Conservation (phyloP, 495 filamentous ascomycete species). For the Hypoxylon rickii region DNA sequence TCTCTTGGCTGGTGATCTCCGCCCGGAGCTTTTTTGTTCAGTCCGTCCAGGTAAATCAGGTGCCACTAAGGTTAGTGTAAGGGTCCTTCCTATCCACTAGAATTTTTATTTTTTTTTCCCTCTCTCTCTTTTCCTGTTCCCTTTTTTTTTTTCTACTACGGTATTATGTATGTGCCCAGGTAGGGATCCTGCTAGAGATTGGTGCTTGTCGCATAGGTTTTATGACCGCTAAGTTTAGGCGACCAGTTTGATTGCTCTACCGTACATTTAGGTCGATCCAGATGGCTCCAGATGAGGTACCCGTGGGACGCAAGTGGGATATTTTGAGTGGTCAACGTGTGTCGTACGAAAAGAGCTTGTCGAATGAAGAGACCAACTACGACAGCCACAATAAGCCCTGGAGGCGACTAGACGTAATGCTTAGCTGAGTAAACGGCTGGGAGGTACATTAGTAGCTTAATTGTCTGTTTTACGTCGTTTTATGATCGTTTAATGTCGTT, state of each 20-base stretch:
- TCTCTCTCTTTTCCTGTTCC: not conserved
- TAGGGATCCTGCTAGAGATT: conserved; percentile 17
- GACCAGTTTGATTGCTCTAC: conserved; percentile 19
- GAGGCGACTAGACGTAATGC: not conserved
- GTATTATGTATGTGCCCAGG: too few species aligned
- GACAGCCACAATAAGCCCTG: not conserved
- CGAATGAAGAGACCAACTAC: conserved; percentile 6
- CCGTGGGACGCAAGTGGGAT: not conserved
- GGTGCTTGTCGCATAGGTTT: conserved; percentile 27
- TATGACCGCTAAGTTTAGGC: conserved; percentile 14
- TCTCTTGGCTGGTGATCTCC: conserved; percentile 14
- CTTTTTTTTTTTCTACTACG: not conserved
- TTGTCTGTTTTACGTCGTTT: too few species aligned
- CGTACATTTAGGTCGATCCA: conserved; percentile 21
- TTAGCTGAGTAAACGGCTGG: too few species aligned
- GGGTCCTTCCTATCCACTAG: conserved; percentile 24
- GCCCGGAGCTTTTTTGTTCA: conserved; percentile 27
- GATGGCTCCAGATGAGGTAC: conserved; percentile 3
- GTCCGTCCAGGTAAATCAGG: conserved; percentile 17
- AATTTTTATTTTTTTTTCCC: not conserved
- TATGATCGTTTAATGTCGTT: too few species aligned
- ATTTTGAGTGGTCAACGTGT: conserved; percentile 20
- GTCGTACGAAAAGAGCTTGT: conserved; percentile 19
- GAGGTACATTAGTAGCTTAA: too few species aligned
- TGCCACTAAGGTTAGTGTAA: conserved; percentile 23